These are phyloP conservation scores for Taxillus chinensis DNA, from an alignment of 164 flowering plant genomes.

Conservation along the genomic window DNA sequence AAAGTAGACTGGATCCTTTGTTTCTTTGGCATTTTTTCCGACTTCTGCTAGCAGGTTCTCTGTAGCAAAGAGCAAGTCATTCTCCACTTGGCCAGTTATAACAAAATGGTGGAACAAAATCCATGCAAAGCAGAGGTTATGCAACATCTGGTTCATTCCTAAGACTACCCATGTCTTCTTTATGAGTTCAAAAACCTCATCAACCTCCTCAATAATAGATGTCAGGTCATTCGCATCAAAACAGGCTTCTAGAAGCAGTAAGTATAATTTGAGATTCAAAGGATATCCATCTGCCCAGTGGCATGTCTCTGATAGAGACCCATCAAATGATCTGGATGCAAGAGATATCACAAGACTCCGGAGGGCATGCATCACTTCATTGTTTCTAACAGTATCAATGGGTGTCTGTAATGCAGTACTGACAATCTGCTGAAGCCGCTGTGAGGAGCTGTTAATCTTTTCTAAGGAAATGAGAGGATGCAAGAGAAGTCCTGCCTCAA, in stretches of 20 bases:
- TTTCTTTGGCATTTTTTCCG: conserved; percentile 51
- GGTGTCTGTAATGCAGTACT: conserved; percentile 48
- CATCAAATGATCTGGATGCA: conserved; percentile 65
- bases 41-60: conserved; percentile 52
- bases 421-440: conserved; percentile 48
- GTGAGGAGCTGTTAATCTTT: conserved; percentile 29
- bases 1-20: conserved; percentile 38
- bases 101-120: conserved; percentile 61
- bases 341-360: conserved; percentile 54
- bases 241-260: conserved; percentile 66
- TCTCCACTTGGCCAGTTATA: conserved; percentile 60
- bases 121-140: conserved; percentile 84
- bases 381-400: conserved; percentile 56
- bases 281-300: conserved; percentile 97
- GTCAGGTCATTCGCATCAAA: conserved; percentile 73
- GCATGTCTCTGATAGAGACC: conserved; percentile 39
- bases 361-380: conserved; percentile 54
- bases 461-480: conserved; percentile 57
- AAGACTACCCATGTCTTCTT: conserved; percentile 86
- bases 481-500: conserved; percentile 74
- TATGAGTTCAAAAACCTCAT: conserved; percentile 69
- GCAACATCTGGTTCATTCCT: conserved; percentile 69
- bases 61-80: conserved; percentile 63
- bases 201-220: conserved; percentile 67
- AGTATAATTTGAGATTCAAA: conserved; percentile 61